phyloP scores from a whole-genome alignment of 1,284 basidiomycete species.

The Amylostereum areolatum region DNA sequence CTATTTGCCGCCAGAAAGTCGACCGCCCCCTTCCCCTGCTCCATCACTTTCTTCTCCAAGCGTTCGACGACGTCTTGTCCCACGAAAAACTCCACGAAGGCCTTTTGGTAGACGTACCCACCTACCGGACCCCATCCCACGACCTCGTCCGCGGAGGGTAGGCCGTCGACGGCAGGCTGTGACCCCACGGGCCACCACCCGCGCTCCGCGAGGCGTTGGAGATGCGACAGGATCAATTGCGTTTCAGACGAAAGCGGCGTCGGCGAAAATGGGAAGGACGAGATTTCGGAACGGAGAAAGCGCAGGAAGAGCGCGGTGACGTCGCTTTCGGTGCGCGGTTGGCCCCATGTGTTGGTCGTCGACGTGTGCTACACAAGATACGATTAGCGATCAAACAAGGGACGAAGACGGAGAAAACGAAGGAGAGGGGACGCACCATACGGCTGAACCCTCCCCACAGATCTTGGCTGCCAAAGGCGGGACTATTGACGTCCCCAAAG shows the following conservation, averaged over 20 bases:
- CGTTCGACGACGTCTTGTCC: constrained; percentile 54
- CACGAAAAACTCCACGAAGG: constrained; percentile 96
- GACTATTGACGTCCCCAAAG: constrained; percentile 97
- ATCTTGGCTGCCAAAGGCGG: constrained; percentile 83
- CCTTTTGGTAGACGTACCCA: constrained; percentile 96
- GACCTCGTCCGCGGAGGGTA: constrained; percentile 63
- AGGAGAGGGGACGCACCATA: constrained; percentile 34
- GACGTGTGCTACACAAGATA: not conserved
- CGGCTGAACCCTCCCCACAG: constrained; percentile 64
- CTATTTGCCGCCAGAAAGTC: constrained; percentile 85
- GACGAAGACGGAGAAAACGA: not conserved
- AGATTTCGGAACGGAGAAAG: constrained; percentile 68
- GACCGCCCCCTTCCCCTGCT: constrained; percentile 58
- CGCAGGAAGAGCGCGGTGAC: constrained; percentile 77
- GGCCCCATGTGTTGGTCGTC: constrained; percentile 62
- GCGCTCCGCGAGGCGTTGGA: constrained; percentile 69
- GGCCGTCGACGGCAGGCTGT: constrained; percentile 90
- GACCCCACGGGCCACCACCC: constrained; percentile 97
- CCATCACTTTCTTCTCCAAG: constrained; percentile 55
- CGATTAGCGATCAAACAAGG: not conserved
- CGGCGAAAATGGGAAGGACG: constrained; percentile 88
- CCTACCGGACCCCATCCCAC: constrained; percentile 92
- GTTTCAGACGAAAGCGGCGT: constrained; percentile 85
- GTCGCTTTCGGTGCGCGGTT: constrained; percentile 61
- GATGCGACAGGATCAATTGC: constrained; percentile 69